These are phyloP conservation scores for Alectoria sarmentosa DNA, from an alignment of 495 filamentous ascomycete genomes.

Conservation along the genomic window DNA sequence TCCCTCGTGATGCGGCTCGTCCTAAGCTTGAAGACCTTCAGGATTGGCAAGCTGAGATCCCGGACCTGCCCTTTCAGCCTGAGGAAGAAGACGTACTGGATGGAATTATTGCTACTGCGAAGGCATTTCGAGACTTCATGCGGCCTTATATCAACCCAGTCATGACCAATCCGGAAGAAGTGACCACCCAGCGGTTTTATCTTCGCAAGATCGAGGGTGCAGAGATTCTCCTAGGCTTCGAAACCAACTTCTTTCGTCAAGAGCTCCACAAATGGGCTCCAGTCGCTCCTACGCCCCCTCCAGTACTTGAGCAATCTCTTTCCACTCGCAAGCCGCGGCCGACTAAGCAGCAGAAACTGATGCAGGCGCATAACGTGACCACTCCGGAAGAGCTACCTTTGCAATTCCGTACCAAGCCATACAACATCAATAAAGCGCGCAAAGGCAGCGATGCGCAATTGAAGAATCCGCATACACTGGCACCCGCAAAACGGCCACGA, in stretches of 20 bases:
- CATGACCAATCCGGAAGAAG: conserved; percentile 75
- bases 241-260: conserved; percentile 96
- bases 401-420: conserved; percentile 66
- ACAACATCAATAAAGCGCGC: conserved; percentile 38
- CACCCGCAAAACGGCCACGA: conserved; percentile 22
- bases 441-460: conserved; percentile 32
- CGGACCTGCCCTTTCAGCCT: conserved; percentile 81
- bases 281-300: conserved; percentile 76
- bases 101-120: conserved; percentile 77
- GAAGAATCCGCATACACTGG: conserved; percentile 24
- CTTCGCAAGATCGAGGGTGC: conserved; percentile 97
- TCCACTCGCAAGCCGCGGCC: conserved; percentile 96
- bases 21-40: conserved; percentile 91
- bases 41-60: conserved; percentile 81
- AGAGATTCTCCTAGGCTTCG: conserved; percentile 83
- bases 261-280: conserved; percentile 95
- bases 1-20: conserved; percentile 93
- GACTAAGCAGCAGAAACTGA: conserved; percentile 95
- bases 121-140: conserved; percentile 78
- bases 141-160: conserved; percentile 70
- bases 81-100: conserved; percentile 85
- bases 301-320: conserved; percentile 72
- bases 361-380: conserved; percentile 76
- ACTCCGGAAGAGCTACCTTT: conserved; percentile 85
- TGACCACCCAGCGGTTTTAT: conserved; percentile 90